Evolutionary conservation across 345 rosid genomes (phyloP), one percentile per base, ranked within the genome.

Genomic region (Arabidopsis suecica): DNA sequence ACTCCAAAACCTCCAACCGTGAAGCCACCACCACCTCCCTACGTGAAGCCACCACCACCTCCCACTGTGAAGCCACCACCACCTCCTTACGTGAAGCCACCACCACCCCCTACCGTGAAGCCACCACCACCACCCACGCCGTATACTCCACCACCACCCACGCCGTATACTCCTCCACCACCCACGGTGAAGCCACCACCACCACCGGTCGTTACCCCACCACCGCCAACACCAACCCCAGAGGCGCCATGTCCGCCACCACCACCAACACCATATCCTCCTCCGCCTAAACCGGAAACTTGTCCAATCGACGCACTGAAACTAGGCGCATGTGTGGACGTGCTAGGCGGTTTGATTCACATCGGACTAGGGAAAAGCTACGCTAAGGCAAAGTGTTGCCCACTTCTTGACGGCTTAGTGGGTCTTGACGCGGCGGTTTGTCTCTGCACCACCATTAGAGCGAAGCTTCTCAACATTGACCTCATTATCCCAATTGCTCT

Each of bases 341-440:
- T 94, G 6, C 66, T 94, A 14, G 93, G 97, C 3, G 98, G 97
- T 14, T 80, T 93, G 8, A 74, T 89, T 65, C 92, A 91, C 78
- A 40, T 91, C 2, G 93, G 97, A 3, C 77, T 93, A 4, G 97
- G 97, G n/a, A 76, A 89, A 50, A 71, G 83, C 37, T 80, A 88
- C 42, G 90, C 95, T 3, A 86, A 90, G 84, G 90, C 85, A 28
- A 18, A 84, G 6, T 94, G 99, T 74, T 95, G 99, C 62, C 97
- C 99, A 0, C 82, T 95, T 53, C 89, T 95, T n/a, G 74, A 82
- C 57, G 93, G 90, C 40, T 81, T 95, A 32, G 62, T 81, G 33
- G 97, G 82, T 75, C 82, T 92, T 68, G 99, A 95, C 56, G 97
- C 97, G 6, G 97, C 99, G 0, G 13, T 94, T 12, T 94, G 99